Evolutionary conservation across 495 filamentous ascomycete genomes (phyloP).

Genomic region (Podospora australis): DNA sequence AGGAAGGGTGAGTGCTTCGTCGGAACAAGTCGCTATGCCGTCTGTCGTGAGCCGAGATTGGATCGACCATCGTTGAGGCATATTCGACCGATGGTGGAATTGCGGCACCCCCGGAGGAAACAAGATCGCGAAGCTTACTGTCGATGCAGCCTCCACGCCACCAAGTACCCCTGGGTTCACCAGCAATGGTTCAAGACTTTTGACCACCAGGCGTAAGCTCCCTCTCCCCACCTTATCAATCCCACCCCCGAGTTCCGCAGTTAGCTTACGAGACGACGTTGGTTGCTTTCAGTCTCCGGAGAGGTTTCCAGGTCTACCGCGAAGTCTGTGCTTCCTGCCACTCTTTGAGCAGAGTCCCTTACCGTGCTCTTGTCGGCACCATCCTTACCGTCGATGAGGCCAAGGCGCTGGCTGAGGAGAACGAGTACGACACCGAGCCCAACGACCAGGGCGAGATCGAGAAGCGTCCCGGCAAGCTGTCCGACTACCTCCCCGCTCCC

Average conservation of each 20-base stretch:
- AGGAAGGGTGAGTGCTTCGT: slow-evolving; percentile 84
- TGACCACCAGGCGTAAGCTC: slow-evolving; percentile 86
- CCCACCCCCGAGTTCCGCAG: too few relatives aligned
- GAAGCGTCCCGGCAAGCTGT: slow-evolving; percentile 96
- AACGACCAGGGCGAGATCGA: slow-evolving; percentile 97
- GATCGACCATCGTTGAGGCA: slow-evolving; percentile 23
- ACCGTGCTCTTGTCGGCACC: slow-evolving; percentile 84
- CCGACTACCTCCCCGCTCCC: slow-evolving; percentile 88
- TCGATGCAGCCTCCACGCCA: slow-evolving; percentile 71
- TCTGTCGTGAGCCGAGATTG: slow-evolving; percentile 16
- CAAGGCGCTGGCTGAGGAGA: slow-evolving; percentile 93
- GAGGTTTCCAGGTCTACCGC: slow-evolving; percentile 99
- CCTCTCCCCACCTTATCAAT: not conserved
- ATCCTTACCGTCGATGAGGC: slow-evolving; percentile 95
- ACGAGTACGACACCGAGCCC: slow-evolving; percentile 97
- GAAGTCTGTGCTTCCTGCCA: slow-evolving; percentile 98
- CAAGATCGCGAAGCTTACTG: slow-evolving; percentile 20
- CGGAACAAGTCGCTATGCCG: not conserved
- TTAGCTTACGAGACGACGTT: slow-evolving; percentile 9
- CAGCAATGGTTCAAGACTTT: slow-evolving; percentile 85
- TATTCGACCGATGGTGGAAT: slow-evolving; percentile 18
- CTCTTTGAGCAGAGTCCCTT: slow-evolving; percentile 89
- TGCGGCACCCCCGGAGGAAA: slow-evolving; percentile 5
- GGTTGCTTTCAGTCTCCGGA: slow-evolving; percentile 64
- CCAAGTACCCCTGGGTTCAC: slow-evolving; percentile 95